Percentiles rank a stretch among this genome's conserved stretches.
Conservation (phyloP, 2,329 filamentous ascomycete species). For the Celoporthe dispersa region DNA sequence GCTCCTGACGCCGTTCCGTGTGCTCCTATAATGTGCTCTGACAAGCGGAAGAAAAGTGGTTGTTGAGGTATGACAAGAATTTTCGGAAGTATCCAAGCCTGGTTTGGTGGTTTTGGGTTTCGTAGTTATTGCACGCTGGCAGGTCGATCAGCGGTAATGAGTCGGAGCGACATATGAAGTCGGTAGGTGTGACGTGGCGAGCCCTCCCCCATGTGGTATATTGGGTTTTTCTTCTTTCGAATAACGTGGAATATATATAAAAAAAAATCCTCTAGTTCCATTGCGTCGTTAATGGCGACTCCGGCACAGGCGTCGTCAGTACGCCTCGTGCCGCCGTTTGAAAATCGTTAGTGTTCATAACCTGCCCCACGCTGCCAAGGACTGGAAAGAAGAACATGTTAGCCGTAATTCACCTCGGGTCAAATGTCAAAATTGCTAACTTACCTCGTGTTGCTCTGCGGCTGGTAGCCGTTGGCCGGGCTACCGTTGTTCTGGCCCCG, state of each 20-base stretch:
- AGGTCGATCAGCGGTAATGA: slow-evolving; percentile 7
- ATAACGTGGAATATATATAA: slow-evolving; percentile 22
- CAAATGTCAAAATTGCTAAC: slow-evolving; percentile 27
- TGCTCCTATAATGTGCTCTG: slow-evolving; percentile 28
- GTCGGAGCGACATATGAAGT: slow-evolving; percentile 15
- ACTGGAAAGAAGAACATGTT: slow-evolving; percentile 39
- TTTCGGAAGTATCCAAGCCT: slow-evolving; percentile 8
- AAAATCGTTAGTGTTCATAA: slow-evolving; percentile 47
- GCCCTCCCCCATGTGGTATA: slow-evolving; percentile 24
- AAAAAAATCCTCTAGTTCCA: slow-evolving; percentile 25
- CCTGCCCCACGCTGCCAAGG: slow-evolving; percentile 62
- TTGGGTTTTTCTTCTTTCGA: slow-evolving; percentile 25
- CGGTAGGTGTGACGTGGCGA: slow-evolving; percentile 17
- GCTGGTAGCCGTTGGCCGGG: slow-evolving; percentile 43
- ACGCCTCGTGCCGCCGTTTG: slow-evolving; percentile 22
- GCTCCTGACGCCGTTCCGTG: slow-evolving; percentile 29
- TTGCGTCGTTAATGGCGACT: slow-evolving; percentile 30
- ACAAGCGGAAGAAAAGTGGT: slow-evolving; percentile 26
- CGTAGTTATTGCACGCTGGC: slow-evolving; percentile 2
- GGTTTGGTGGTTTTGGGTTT: slow-evolving; percentile 18
- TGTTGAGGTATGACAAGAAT: not conserved
- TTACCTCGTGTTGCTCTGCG: slow-evolving; percentile 53
- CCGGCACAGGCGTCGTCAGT: slow-evolving; percentile 18
- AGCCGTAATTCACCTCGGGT: slow-evolving; percentile 29
- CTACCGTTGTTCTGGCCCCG: slow-evolving; percentile 47